Conservation (phyloP, 2,329 filamentous ascomycete genomes). For the Chaetothyriales sp. region DNA sequence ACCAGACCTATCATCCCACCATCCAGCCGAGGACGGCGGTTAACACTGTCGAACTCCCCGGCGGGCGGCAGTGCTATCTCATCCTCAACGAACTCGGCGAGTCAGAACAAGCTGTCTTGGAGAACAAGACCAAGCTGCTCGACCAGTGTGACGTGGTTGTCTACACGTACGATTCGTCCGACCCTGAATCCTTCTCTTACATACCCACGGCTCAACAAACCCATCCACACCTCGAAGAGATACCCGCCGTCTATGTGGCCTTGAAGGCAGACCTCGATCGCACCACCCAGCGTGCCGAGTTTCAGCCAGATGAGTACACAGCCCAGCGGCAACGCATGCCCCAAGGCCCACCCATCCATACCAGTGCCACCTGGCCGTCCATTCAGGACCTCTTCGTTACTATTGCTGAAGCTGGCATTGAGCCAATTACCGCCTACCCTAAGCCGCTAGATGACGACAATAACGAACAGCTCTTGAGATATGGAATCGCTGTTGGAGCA, state of each 20-base stretch:
- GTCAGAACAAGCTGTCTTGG: constrained; percentile 71
- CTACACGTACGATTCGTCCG: constrained; percentile 91
- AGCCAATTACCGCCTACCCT: constrained; percentile 75
- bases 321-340: constrained; percentile 63
- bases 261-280: constrained; percentile 93
- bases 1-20: constrained; percentile 70
- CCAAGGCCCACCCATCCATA: constrained; percentile 61
- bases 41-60: constrained; percentile 89
- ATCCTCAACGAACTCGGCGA: constrained; percentile 92
- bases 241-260: constrained; percentile 82
- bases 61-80: constrained; percentile 91
- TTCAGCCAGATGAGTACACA: constrained; percentile 86
- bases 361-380: constrained; percentile 85
- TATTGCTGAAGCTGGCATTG: constrained; percentile 80
- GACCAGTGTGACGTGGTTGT: constrained; percentile 88
- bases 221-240: constrained; percentile 69
- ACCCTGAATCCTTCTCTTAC: constrained; percentile 88
- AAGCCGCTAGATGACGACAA: constrained; percentile 64
- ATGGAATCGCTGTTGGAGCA: constrained; percentile 74
- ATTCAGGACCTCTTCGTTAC: constrained; percentile 88
- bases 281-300: constrained; percentile 81
- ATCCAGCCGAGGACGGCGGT: constrained; percentile 89
- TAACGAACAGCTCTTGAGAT: constrained; percentile 53
- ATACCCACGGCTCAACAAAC: constrained; percentile 66
- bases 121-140: constrained; percentile 69